Evolutionary conservation across 148 eudicot species (phyloP), one percentile per base, ranked within the genome.

Genomic region (Vaccinium vitisidaea): DNA sequence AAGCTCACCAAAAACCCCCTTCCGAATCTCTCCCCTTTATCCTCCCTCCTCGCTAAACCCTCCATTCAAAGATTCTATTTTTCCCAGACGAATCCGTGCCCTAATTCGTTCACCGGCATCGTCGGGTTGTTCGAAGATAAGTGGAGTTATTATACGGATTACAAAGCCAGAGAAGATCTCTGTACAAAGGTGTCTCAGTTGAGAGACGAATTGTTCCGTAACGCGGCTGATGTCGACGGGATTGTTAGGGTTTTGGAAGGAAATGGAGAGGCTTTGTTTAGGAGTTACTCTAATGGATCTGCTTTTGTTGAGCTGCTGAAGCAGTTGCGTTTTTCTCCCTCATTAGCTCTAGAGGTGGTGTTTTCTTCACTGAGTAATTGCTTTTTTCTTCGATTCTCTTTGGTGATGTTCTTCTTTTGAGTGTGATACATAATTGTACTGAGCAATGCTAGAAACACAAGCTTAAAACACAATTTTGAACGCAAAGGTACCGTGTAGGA

Each of bases 241-340:
- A 82, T 93, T 49, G 36, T 23, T 70, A 55, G 84, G n/a, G 80
- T 93, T 1, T 85, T 96, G 84, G 89, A 90, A 39, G 88, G 86
- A 30, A 71, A 89, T 73, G 98, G 93, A 16, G 80, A 18, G 63
- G 63, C 86, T 73, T 87, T 93, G 82, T 88, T 95, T 55, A 80
- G 76, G 82, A 83, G 55, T 48, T 86, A 87, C 82, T 16, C 81
- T 59, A 84, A 91, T 86, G 96, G 94, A 12, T 85, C 90, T 80
- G 93, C 94, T 83, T 84, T 94, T 6, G 70, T 94, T 87, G 91
- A 89, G 94, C 93, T 96, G 27, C 82, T 93, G 88, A 65, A 79
- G 36, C 92, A 89, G 87, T 87, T 95, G 86, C n/a, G 69, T 13
- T 14, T 80, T 12, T 79, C 23, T 79, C 94, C 90, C 69, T 14